These are phyloP conservation scores for Globisporangium splendens DNA, from an alignment of 352 stramenopile genomes.

Conservation along the genomic window DNA sequence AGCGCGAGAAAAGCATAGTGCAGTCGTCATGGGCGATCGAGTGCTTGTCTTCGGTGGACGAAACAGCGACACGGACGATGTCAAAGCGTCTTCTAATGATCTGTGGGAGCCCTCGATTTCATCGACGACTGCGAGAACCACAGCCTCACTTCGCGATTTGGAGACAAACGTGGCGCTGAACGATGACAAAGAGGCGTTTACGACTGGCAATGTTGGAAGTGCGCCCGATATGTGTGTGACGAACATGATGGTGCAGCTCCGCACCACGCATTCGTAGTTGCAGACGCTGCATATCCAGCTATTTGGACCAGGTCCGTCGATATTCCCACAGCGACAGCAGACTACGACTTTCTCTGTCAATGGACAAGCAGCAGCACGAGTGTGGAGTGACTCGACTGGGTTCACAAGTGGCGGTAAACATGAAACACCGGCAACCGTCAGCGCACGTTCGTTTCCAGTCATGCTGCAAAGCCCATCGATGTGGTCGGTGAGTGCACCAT, in stretches of 20 bases:
- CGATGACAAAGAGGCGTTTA: constrained; percentile 51
- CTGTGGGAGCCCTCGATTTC: constrained; percentile 63
- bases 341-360: constrained; percentile 30
- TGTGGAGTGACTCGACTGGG: constrained; percentile 39
- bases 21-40: constrained; percentile 34
- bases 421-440: constrained; percentile 28
- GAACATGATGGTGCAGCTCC: constrained; percentile 38
- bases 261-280: constrained; percentile 52
- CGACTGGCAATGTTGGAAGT: constrained; percentile 33
- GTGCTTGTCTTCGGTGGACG: constrained; percentile 64
- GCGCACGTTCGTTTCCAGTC: constrained; percentile 43
- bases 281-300: constrained; percentile 55
- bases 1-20: constrained; percentile 59
- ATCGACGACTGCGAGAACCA: constrained; percentile 32
- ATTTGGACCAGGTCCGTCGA: constrained; percentile 55
- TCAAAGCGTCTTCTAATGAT: constrained; percentile 38
- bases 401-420: constrained; percentile 26
- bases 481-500: constrained; percentile 23
- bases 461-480: constrained; percentile 41
- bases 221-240: constrained; percentile 38
- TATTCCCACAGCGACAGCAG: constrained; percentile 47
- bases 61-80: constrained; percentile 19
- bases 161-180: constrained; percentile 34
- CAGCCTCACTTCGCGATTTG: constrained; percentile 28
- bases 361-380: constrained; percentile 30